phyloP scores from a whole-genome alignment of 257 asterid species.

The Plectranthus barbatus region DNA sequence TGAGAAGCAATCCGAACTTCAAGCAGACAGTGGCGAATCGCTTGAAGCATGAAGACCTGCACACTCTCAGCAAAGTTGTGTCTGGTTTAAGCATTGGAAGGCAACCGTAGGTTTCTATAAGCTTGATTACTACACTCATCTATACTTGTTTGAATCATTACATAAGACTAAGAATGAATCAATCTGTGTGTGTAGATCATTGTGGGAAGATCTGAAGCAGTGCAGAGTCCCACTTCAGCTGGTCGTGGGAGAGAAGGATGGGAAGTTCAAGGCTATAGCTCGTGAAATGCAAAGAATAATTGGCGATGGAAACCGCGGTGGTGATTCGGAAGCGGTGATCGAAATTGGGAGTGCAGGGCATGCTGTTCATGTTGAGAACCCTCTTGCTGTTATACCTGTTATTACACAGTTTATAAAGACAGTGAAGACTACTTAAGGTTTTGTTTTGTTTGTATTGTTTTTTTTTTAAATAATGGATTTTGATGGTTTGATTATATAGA shows the following conservation, averaged over 20 bases:
- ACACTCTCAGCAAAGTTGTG: slow-evolving; percentile 55
- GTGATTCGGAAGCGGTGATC: slow-evolving; percentile 24
- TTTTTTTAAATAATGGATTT: too few species aligned
- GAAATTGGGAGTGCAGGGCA: slow-evolving; percentile 77
- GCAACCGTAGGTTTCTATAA: slow-evolving; percentile 60
- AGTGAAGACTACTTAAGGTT: slow-evolving; percentile 5
- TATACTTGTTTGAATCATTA: background rate
- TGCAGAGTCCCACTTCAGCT: slow-evolving; percentile 61
- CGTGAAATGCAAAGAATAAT: slow-evolving; percentile 38
- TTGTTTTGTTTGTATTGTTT: too few species aligned
- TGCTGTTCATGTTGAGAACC: slow-evolving; percentile 93
- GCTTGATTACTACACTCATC: background rate
- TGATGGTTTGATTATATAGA: too few species aligned
- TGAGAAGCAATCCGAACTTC: slow-evolving; percentile 77
- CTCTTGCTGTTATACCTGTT: slow-evolving; percentile 63
- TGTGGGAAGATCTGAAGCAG: slow-evolving; percentile 84
- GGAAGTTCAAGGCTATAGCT: slow-evolving; percentile 67
- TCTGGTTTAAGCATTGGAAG: slow-evolving; percentile 80
- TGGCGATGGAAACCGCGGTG: slow-evolving; percentile 10
- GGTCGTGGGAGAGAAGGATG: slow-evolving; percentile 75
- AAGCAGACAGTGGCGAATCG: slow-evolving; percentile 39
- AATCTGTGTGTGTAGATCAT: slow-evolving; percentile 32
- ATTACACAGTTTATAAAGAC: slow-evolving; percentile 45
- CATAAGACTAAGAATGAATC: background rate
- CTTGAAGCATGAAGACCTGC: slow-evolving; percentile 57